Evolutionary conservation across 1,139 yeast genomes (phyloP).

Genomic region (Taphrina pruni): DNA sequence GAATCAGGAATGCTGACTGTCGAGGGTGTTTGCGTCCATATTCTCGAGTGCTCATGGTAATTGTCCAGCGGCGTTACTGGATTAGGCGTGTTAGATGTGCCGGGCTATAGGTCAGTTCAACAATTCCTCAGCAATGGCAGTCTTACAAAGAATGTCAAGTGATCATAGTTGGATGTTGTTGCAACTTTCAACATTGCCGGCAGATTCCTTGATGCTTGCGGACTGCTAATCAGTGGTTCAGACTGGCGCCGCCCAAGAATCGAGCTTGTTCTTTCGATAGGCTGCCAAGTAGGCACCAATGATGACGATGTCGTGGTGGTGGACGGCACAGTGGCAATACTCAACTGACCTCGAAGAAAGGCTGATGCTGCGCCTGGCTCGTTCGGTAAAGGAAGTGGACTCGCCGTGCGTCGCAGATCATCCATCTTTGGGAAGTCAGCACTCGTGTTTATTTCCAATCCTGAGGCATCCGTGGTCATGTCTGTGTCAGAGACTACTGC

Average conservation of each 20-base stretch:
- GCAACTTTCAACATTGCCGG: not conserved
- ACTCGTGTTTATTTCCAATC: not conserved
- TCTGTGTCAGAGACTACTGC: not conserved
- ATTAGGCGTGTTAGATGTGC: slow-evolving; percentile 10
- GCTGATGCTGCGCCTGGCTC: slow-evolving; percentile 39
- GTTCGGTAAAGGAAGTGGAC: slow-evolving; percentile 30
- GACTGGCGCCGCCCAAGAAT: slow-evolving; percentile 4
- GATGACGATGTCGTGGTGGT: not conserved
- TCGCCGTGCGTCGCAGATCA: slow-evolving; percentile 16
- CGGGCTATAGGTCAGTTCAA: not conserved
- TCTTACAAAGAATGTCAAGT: slow-evolving; percentile 15
- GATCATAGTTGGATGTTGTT: slow-evolving; percentile 5
- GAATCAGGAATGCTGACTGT: slow-evolving; percentile 18
- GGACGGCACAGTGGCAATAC: not conserved
- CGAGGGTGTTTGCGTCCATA: slow-evolving; percentile 23
- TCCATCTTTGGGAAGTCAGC: slow-evolving; percentile 15
- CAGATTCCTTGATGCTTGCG: not conserved
- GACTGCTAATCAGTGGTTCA: slow-evolving; percentile 6
- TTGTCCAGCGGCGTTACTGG: not conserved
- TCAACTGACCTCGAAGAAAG: slow-evolving; percentile 26
- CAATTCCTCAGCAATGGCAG: not conserved
- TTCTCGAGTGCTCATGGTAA: not conserved
- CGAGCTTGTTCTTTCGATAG: not conserved
- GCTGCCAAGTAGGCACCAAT: not conserved
- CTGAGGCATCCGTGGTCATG: not conserved